A percentile compares a stretch with the other conserved stretches of the same genome.
phyloP scores from a whole-genome alignment of 768 basidiomycete species.

The Sistotremastrum niveocremeum region DNA sequence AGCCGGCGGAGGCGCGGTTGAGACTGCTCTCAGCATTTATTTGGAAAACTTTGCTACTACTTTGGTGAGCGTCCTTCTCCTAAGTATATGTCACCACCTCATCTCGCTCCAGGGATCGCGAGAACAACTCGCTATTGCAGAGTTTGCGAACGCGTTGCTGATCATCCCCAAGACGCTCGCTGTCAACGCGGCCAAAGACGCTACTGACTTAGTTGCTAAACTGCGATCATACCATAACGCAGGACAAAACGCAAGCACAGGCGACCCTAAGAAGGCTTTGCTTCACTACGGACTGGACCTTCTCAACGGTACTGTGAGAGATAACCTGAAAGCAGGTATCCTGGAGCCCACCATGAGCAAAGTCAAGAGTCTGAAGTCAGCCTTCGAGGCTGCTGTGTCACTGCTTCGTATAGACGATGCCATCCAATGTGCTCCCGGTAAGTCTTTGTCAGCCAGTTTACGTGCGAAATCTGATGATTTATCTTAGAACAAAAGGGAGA shows the following conservation, averaged over 20 bases:
- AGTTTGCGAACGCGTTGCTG: conserved; percentile 85
- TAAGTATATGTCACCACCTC: background rate
- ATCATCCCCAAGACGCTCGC: conserved; percentile 95
- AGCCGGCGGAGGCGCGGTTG: conserved; percentile 94
- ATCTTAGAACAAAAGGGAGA: background rate
- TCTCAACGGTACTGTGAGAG: conserved; percentile 85
- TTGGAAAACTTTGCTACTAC: conserved; percentile 98
- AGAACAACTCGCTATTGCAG: conserved; percentile 98
- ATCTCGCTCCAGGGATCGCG: conserved; percentile 65
- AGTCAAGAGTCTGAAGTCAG: conserved; percentile 92
- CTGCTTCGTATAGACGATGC: conserved; percentile 91
- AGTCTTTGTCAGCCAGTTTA: conserved; percentile 16
- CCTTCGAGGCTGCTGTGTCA: conserved; percentile 92
- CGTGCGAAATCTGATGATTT: background rate
- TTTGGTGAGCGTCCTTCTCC: conserved; percentile 41
- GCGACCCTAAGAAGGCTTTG: conserved; percentile 84
- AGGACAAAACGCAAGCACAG: conserved; percentile 80
- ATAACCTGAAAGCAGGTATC: conserved; percentile 87
- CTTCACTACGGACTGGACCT: conserved; percentile 92
- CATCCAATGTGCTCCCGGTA: conserved; percentile 82
- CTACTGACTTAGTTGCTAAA: conserved; percentile 94
- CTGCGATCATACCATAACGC: conserved; percentile 94
- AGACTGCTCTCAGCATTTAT: conserved; percentile 93
- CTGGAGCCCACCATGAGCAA: conserved; percentile 96
- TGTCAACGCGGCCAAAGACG: conserved; percentile 97